Evolutionary conservation across 2,329 filamentous ascomycete genomes (phyloP).

Genomic region (Neofusicoccum kwambonambiense): DNA sequence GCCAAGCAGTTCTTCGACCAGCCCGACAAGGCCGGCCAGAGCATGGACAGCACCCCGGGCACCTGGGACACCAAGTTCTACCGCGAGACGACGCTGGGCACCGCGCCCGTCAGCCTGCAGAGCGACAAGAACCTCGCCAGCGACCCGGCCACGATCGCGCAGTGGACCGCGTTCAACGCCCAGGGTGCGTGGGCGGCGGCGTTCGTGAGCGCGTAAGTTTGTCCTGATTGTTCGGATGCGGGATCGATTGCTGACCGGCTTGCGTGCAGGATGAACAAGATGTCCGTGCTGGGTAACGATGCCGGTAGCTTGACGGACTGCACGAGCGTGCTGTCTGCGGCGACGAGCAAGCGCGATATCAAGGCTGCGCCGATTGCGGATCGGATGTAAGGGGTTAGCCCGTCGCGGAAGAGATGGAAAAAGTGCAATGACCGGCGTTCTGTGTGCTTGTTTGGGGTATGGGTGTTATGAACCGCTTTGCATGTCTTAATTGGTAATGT

Average conservation of each 20-base stretch:
- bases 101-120: slow-evolving; percentile 20
- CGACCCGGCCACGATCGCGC: slow-evolving; percentile 28
- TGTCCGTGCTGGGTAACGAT: slow-evolving; percentile 36
- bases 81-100: slow-evolving; percentile 34
- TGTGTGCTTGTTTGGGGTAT: not conserved
- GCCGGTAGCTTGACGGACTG: slow-evolving; percentile 30
- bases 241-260: not conserved
- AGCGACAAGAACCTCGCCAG: slow-evolving; percentile 30
- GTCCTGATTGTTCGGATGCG: not conserved
- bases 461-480: not conserved
- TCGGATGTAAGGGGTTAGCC: slow-evolving; percentile 19
- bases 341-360: slow-evolving; percentile 33
- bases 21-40: slow-evolving; percentile 33
- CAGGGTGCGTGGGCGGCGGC: slow-evolving; percentile 33
- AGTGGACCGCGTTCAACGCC: slow-evolving; percentile 23
- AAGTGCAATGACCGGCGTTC: not conserved
- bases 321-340: slow-evolving; percentile 32
- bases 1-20: slow-evolving; percentile 51
- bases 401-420: not conserved
- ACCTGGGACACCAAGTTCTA: slow-evolving; percentile 55
- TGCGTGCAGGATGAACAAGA: slow-evolving; percentile 29
- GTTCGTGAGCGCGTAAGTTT: slow-evolving; percentile 26
- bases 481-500: not conserved
- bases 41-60: slow-evolving; percentile 51
- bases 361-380: slow-evolving; percentile 30